Evolutionary conservation across 75 land plant species (phyloP).

Genomic region (Cunninghamia lanceolata): DNA sequence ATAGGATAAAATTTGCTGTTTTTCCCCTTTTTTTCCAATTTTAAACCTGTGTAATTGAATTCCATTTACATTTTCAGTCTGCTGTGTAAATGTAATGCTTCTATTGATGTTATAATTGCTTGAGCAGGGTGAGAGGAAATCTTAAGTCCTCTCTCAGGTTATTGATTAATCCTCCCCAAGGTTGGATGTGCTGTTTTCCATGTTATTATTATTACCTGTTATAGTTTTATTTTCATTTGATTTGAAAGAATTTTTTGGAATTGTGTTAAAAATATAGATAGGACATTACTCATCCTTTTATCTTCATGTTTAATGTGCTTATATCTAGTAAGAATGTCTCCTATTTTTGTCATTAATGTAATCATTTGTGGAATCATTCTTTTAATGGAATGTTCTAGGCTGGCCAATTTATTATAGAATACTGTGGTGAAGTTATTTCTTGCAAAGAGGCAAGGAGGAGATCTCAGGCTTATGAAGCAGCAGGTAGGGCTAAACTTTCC

Average conservation of each 20-base stretch:
- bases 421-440: constrained; percentile 89
- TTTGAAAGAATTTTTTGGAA: background rate
- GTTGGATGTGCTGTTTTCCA: background rate
- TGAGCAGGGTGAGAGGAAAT: background rate
- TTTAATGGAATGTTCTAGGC: constrained; percentile 28
- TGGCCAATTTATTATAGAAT: constrained; percentile 82
- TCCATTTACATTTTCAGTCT: no score
- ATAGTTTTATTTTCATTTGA: background rate
- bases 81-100: no score
- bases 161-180: background rate
- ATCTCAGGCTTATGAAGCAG: constrained; percentile 59
- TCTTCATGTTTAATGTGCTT: background rate
- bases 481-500: constrained; percentile 32
- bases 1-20: no score
- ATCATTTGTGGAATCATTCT: background rate
- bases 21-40: no score
- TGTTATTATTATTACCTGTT: background rate
- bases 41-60: no score
- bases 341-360: background rate
- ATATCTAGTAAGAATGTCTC: background rate
- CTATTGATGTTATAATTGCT: background rate
- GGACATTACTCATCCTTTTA: background rate
- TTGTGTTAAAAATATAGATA: background rate
- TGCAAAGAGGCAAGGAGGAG: constrained; percentile 64
- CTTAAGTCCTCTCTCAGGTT: background rate